Percentiles rank a stretch among this genome's conserved stretches.
Evolutionary conservation across 176 grass and related monocot genomes (phyloP).

Genomic region (Eleusine indica): DNA sequence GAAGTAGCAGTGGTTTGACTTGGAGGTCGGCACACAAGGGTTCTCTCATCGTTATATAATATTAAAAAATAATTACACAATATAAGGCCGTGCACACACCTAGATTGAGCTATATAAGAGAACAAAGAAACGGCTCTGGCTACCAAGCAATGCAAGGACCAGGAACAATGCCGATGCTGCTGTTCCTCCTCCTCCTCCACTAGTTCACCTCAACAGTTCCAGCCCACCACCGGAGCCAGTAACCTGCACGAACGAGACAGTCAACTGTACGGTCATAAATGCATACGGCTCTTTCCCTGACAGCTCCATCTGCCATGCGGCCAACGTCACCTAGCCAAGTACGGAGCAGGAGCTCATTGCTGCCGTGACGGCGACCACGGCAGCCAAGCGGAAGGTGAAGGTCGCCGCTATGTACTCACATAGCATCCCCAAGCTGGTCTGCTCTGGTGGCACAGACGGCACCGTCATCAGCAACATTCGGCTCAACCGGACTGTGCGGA

Average conservation of each 20-base stretch:
- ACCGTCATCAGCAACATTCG: slow-evolving; percentile 26
- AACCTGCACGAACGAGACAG: neutral
- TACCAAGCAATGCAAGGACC: neutral
- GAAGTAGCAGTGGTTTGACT: no score
- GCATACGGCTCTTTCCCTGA: slow-evolving; percentile 17
- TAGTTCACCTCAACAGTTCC: neutral
- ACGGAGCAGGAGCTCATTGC: neutral
- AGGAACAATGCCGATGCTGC: neutral
- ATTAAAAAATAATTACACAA: no score
- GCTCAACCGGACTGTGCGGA: slow-evolving; percentile 4
- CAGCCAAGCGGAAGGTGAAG: neutral
- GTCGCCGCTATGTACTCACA: slow-evolving; percentile 22
- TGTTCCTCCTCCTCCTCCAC: neutral
- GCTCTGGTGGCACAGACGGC: slow-evolving; percentile 13
- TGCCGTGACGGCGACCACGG: neutral
- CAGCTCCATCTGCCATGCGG: slow-evolving; percentile 15
- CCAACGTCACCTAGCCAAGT: neutral
- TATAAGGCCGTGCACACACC: no score
- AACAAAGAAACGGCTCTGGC: neutral
- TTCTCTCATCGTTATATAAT: no score
- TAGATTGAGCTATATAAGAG: no score
- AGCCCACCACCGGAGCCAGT: slow-evolving; percentile 25
- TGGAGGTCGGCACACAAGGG: no score
- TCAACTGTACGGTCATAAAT: slow-evolving; percentile 18
- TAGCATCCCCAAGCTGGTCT: slow-evolving; percentile 32